Conservation (phyloP, 306 rosid genomes). For the Cicer cuneatum region DNA sequence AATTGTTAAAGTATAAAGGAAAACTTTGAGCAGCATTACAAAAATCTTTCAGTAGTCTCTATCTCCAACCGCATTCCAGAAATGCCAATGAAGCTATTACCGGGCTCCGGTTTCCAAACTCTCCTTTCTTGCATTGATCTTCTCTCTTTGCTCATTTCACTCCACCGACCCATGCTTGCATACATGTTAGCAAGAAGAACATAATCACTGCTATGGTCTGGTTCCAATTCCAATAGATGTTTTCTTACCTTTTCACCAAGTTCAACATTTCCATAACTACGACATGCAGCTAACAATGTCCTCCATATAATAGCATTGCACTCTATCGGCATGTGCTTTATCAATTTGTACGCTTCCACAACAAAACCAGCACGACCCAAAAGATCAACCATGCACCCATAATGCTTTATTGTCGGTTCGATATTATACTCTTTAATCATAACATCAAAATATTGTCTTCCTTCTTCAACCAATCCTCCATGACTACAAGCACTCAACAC, state of each 20-base stretch:
- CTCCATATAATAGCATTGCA: constrained; percentile 83
- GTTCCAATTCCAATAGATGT: constrained; percentile 62
- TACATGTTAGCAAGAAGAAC: constrained; percentile 79
- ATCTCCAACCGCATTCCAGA: constrained; percentile 24
- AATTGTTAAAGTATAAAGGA: background rate
- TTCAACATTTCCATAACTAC: constrained; percentile 59
- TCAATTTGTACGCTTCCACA: constrained; percentile 65
- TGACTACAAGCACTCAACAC: constrained; percentile 77
- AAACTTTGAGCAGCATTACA: background rate
- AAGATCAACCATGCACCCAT: constrained; percentile 83
- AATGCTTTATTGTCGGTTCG: constrained; percentile 74
- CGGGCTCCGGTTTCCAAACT: constrained; percentile 66
- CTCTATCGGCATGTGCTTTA: constrained; percentile 62
- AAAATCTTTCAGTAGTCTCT: constrained; percentile 14
- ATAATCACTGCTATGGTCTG: constrained; percentile 74
- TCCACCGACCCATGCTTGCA: constrained; percentile 74
- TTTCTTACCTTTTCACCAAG: constrained; percentile 72
- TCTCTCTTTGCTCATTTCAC: constrained; percentile 57
- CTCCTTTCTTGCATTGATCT: constrained; percentile 53
- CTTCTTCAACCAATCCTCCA: constrained; percentile 70
- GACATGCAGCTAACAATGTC: constrained; percentile 70
- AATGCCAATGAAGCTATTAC: constrained; percentile 57
- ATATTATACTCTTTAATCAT: constrained; percentile 59
- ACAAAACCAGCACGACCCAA: constrained; percentile 77
- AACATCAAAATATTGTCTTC: constrained; percentile 55